Percentiles rank a stretch among this genome's conserved stretches.
Evolutionary conservation across 176 grass and related monocot species (phyloP).

Genomic region (Avena eriantha): DNA sequence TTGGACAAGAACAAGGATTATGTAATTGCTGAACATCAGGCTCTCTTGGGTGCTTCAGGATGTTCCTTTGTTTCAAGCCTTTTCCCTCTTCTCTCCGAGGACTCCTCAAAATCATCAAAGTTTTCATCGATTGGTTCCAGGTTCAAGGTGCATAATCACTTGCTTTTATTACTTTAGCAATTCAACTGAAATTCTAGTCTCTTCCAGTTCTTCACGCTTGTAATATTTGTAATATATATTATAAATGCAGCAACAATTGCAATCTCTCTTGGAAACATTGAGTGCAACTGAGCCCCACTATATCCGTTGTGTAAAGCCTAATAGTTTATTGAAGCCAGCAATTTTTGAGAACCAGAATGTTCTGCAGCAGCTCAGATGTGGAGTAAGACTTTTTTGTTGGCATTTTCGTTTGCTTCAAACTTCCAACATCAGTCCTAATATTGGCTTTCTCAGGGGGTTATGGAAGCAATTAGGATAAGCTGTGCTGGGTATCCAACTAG

Average conservation of each 20-base stretch:
- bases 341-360: constrained; percentile 95
- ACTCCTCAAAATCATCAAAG: constrained; percentile 96
- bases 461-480: constrained; percentile 99
- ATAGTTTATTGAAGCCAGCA: constrained; percentile 92
- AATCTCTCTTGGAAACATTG: constrained; percentile 90
- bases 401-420: constrained; percentile 23
- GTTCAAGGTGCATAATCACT: constrained; percentile 74
- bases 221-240: constrained; percentile 21
- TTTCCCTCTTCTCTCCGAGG: constrained; percentile 75
- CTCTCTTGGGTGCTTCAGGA: constrained; percentile 73
- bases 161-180: constrained; percentile 23
- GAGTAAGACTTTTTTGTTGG: constrained; percentile 68
- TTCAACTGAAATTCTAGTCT: constrained; percentile 37
- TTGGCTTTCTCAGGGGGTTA: constrained; percentile 73
- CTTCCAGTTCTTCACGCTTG: constrained; percentile 28
- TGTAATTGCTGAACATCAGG: constrained; percentile 97
- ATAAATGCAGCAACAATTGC: constrained; percentile 94
- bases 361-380: constrained; percentile 97
- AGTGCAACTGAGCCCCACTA: constrained; percentile 97
- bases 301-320: constrained; percentile 98
- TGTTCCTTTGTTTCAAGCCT: constrained; percentile 85
- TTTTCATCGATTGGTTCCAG: constrained; percentile 97
- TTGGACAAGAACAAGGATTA: constrained; percentile 99
- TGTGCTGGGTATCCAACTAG: constrained; percentile 97
- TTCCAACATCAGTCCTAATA: constrained; percentile 45